Conservation (phyloP, 805 yeast species). For the Saturnispora dispora region DNA sequence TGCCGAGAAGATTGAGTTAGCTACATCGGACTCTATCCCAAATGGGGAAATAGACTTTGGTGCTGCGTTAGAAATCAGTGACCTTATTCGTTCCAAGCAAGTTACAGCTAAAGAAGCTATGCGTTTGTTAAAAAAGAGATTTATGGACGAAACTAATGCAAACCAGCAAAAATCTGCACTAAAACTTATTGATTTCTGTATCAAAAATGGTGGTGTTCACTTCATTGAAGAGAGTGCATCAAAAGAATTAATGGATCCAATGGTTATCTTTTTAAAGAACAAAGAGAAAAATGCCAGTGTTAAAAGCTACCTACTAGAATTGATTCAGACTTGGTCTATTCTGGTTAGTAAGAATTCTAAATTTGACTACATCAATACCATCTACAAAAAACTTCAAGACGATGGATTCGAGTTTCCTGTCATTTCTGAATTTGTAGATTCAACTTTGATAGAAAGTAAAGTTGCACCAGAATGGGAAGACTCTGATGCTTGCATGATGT, state of each 20-base stretch:
- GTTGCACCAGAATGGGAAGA: slow-evolving; percentile 99
- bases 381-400: slow-evolving; percentile 47
- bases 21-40: slow-evolving; percentile 86
- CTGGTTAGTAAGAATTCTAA: slow-evolving; percentile 64
- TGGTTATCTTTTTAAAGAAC: slow-evolving; percentile 38
- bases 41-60: slow-evolving; percentile 77
- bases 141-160: slow-evolving; percentile 56
- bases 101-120: slow-evolving; percentile 75
- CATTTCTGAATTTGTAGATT: slow-evolving; percentile 29
- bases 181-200: slow-evolving; percentile 73
- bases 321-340: slow-evolving; percentile 69
- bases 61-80: slow-evolving; percentile 74
- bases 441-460: slow-evolving; percentile 66
- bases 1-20: slow-evolving; percentile 59
- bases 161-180: slow-evolving; percentile 69
- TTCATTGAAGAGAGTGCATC: slow-evolving; percentile 72
- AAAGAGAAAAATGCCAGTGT: slow-evolving; percentile 39
- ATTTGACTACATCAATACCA: slow-evolving; percentile 52
- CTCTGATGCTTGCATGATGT: slow-evolving; percentile 89
- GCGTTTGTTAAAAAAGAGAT: slow-evolving; percentile 70
- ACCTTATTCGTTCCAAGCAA: slow-evolving; percentile 71
- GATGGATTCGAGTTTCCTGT: slow-evolving; percentile 66
- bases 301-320: slow-evolving; percentile 47
- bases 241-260: slow-evolving; percentile 77
- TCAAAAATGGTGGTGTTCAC: slow-evolving; percentile 87